Evolutionary conservation across 1,284 basidiomycete species (phyloP).

Genomic region (Rugosomyces carneus): DNA sequence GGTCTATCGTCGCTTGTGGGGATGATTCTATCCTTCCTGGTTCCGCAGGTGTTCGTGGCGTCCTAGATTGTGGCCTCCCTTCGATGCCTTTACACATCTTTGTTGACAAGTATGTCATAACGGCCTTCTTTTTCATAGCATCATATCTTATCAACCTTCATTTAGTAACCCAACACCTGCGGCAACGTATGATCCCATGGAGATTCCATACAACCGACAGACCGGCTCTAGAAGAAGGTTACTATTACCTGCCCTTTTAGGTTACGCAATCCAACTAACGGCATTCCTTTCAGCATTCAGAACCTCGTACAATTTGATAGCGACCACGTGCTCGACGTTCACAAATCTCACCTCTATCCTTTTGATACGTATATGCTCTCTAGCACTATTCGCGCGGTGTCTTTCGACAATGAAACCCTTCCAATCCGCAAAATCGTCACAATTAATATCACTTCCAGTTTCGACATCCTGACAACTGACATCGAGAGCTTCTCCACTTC

Average conservation of each 20-base stretch:
- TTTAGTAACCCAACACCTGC: slow-evolving; percentile 4
- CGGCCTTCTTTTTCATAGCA: not conserved
- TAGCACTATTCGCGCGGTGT: slow-evolving; percentile 38
- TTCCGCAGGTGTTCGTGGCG: slow-evolving; percentile 45
- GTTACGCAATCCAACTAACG: not conserved
- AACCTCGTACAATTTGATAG: slow-evolving; percentile 53
- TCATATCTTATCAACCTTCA: not conserved
- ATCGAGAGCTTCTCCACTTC: slow-evolving; percentile 30
- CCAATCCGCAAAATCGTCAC: slow-evolving; percentile 40
- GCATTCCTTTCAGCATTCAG: slow-evolving; percentile 36
- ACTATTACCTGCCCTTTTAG: slow-evolving; percentile 5
- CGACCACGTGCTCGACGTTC: slow-evolving; percentile 53
- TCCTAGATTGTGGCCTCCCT: slow-evolving; percentile 41
- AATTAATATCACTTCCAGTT: slow-evolving; percentile 42
- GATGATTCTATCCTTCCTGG: slow-evolving; percentile 37
- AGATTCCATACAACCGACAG: slow-evolving; percentile 36
- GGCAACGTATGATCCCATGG: slow-evolving; percentile 42
- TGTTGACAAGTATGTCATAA: slow-evolving; percentile 40
- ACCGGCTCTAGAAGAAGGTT: slow-evolving; percentile 39
- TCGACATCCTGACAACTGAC: slow-evolving; percentile 38
- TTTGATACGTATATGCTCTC: slow-evolving; percentile 52
- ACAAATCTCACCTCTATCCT: slow-evolving; percentile 47
- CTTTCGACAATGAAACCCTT: slow-evolving; percentile 31
- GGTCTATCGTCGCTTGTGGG: slow-evolving; percentile 54
- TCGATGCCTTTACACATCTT: slow-evolving; percentile 36